Conservation (phyloP, 2,329 filamentous ascomycete species). For the Penicillium sp. region DNA sequence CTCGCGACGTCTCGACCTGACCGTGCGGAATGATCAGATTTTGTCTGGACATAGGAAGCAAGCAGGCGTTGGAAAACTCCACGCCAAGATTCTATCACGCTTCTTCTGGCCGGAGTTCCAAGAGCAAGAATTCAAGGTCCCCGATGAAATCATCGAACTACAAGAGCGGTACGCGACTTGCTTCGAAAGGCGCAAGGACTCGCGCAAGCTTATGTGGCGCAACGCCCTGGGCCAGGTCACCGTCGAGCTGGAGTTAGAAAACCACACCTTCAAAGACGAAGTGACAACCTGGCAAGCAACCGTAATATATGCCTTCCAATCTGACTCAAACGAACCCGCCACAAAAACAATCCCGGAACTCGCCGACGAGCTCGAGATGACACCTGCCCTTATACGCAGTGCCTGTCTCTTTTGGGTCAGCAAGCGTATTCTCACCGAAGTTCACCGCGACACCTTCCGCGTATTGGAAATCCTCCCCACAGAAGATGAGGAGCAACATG, state of each 20-base stretch:
- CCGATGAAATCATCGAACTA: slow-evolving; percentile 49
- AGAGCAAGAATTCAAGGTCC: slow-evolving; percentile 48
- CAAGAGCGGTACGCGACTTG: slow-evolving; percentile 70
- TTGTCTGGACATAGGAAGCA: background rate
- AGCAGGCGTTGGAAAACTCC: slow-evolving; percentile 50
- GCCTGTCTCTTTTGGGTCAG: slow-evolving; percentile 63
- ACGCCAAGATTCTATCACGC: slow-evolving; percentile 83
- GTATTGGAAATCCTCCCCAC: slow-evolving; percentile 55
- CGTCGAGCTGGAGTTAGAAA: slow-evolving; percentile 77
- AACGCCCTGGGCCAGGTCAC: slow-evolving; percentile 76
- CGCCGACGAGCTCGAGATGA: slow-evolving; percentile 53
- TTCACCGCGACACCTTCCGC: slow-evolving; percentile 52
- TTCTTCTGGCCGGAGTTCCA: slow-evolving; percentile 89
- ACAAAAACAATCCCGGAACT: slow-evolving; percentile 46
- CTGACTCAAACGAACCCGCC: slow-evolving; percentile 34
- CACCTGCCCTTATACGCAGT: slow-evolving; percentile 55
- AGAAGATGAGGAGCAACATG: slow-evolving; percentile 27
- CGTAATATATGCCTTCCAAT: slow-evolving; percentile 79
- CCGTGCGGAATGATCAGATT: slow-evolving; percentile 55
- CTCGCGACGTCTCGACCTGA: slow-evolving; percentile 69
- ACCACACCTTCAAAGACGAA: slow-evolving; percentile 67
- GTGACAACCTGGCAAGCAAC: slow-evolving; percentile 84
- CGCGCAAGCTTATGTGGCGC: slow-evolving; percentile 85
- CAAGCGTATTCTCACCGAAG: slow-evolving; percentile 51
- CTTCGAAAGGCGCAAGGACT: slow-evolving; percentile 77